Percentiles rank a stretch among this genome's conserved stretches.
phyloP scores from a whole-genome alignment of 768 basidiomycete species.

The Russula lepida region DNA sequence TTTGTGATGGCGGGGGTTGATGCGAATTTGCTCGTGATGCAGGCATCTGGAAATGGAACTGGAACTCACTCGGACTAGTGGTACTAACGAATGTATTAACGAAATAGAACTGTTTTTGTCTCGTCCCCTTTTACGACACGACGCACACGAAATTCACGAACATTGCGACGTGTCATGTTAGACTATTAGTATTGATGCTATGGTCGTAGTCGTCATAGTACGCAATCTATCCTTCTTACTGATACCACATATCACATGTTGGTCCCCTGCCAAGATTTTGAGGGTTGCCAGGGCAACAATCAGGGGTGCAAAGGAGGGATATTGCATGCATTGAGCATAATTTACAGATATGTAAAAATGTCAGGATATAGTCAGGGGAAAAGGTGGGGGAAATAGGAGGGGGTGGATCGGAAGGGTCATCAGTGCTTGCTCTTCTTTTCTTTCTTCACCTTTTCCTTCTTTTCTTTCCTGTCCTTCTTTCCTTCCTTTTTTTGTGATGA shows the following conservation, averaged over 20 bases:
- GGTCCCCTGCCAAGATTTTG: background rate
- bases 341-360: constrained; percentile 15
- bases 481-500: constrained; percentile 31
- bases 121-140: background rate
- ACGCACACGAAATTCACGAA: background rate
- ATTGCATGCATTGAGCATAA: constrained; percentile 19
- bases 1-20: constrained; percentile 57
- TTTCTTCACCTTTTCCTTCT: constrained; percentile 47
- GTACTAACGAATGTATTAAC: background rate
- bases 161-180: background rate
- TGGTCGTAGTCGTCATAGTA: background rate
- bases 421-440: constrained; percentile 44
- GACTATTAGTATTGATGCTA: too few relatives aligned
- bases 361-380: constrained; percentile 8
- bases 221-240: background rate
- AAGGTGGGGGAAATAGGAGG: background rate
- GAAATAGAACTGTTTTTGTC: too few relatives aligned
- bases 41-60: constrained; percentile 31
- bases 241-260: background rate
- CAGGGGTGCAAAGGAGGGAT: background rate
- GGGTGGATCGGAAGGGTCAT: constrained; percentile 11
- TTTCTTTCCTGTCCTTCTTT: constrained; percentile 32
- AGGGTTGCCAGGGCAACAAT: background rate
- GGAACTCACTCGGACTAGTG: background rate
- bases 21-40: constrained; percentile 59